A percentile compares a stretch with the other conserved stretches of the same genome.
phyloP scores from a whole-genome alignment of 2,329 filamentous ascomycete genomes.

The Cladophialophora chaetospira region DNA sequence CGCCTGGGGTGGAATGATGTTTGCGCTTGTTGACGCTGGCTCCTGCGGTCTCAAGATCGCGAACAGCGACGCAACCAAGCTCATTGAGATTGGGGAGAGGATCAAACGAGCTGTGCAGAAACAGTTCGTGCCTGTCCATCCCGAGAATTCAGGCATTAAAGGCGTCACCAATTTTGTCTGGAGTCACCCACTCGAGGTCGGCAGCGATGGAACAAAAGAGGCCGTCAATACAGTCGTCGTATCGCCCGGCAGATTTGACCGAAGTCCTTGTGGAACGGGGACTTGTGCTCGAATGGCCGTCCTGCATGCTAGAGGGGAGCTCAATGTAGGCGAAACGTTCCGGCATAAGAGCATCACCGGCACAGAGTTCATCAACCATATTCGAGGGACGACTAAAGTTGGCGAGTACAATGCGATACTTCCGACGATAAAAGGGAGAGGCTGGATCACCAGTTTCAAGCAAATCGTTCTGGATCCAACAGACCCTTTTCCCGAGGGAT shows the following conservation, averaged over 20 bases:
- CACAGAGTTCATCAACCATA: constrained; percentile 46
- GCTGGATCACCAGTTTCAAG: constrained; percentile 51
- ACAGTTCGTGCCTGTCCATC: constrained; percentile 44
- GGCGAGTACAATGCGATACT: constrained; percentile 45
- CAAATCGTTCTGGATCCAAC: constrained; percentile 47
- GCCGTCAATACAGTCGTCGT: constrained; percentile 49
- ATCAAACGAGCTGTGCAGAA: constrained; percentile 46
- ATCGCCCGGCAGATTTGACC: constrained; percentile 49
- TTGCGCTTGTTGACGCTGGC: constrained; percentile 45
- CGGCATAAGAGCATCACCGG: constrained; percentile 47
- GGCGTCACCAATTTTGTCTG: constrained; percentile 47
- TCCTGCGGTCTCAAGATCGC: constrained; percentile 42
- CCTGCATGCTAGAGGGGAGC: constrained; percentile 45
- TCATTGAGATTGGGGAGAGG: constrained; percentile 48
- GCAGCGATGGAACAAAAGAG: constrained; percentile 32
- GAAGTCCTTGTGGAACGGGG: constrained; percentile 52
- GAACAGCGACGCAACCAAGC: constrained; percentile 37
- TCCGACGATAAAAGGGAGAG: constrained; percentile 47
- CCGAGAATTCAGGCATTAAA: constrained; percentile 45
- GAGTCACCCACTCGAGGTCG: constrained; percentile 39
- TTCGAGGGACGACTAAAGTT: constrained; percentile 43
- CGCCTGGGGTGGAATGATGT: constrained; percentile 53
- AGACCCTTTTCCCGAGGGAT: constrained; percentile 49
- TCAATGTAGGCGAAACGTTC: constrained; percentile 43
- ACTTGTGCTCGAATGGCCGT: constrained; percentile 49